These are phyloP conservation scores for Myrica gale DNA, from an alignment of 306 rosid species.

Conservation along the genomic window DNA sequence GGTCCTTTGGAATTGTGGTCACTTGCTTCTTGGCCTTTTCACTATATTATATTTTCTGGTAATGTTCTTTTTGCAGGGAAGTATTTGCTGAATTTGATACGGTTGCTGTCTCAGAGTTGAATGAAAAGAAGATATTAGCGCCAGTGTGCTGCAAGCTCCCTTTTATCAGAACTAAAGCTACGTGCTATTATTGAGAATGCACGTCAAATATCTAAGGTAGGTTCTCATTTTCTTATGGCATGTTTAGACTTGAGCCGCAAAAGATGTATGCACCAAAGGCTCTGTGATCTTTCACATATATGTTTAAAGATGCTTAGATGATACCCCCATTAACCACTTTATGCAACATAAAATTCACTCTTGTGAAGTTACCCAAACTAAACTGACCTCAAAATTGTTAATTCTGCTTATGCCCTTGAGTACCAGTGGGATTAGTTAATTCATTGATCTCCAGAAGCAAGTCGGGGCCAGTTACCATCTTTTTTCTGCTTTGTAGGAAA, in stretches of 20 bases:
- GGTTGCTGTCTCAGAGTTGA: conserved; percentile 53
- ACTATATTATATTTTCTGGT: conserved; percentile 22
- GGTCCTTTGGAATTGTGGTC: conserved; percentile 11
- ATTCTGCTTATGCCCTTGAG: no score
- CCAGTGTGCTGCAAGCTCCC: conserved; percentile 30
- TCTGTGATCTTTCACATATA: background rate
- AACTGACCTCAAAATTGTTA: no score
- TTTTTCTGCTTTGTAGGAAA: no score
- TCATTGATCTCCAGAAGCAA: no score
- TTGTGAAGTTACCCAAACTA: no score
- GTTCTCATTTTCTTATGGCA: background rate
- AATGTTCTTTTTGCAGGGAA: conserved; percentile 62
- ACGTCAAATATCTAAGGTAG: no score
- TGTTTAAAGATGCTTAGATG: conserved; percentile 1
- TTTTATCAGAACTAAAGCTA: no score
- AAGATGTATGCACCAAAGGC: no score
- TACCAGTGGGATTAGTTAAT: no score
- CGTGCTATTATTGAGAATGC: no score
- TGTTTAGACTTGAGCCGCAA: no score
- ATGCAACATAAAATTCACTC: background rate
- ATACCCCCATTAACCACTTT: background rate
- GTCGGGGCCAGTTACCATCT: no score
- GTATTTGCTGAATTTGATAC: conserved; percentile 75
- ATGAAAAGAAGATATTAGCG: conserved; percentile 61
- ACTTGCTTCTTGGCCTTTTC: background rate